Conservation (phyloP, 1,284 basidiomycete genomes). For the Apiotrichum veenhuisii region DNA sequence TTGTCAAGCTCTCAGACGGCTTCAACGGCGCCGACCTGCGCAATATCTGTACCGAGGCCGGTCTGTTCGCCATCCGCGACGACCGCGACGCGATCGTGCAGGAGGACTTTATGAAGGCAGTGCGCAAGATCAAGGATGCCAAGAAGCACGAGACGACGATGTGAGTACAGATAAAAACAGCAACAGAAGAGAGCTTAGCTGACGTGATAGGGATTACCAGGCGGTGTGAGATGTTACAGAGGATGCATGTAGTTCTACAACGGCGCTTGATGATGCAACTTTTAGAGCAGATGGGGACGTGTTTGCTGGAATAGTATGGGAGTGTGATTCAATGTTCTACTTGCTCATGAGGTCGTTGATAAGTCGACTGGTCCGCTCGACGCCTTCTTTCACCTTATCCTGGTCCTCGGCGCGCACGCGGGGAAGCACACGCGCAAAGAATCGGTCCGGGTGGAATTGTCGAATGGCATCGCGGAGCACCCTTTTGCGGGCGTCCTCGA, state of each 20-base stretch:
- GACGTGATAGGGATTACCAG: slow-evolving; percentile 31
- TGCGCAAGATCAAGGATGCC: slow-evolving; percentile 88
- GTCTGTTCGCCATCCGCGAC: slow-evolving; percentile 98
- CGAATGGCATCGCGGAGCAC: slow-evolving; percentile 60
- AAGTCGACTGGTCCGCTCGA: slow-evolving; percentile 50
- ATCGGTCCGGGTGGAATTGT: slow-evolving; percentile 71
- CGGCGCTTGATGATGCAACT: neutral
- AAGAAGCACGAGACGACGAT: slow-evolving; percentile 80
- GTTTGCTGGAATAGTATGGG: neutral
- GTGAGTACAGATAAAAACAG: slow-evolving; percentile 10
- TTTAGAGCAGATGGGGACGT: neutral
- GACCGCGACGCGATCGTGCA: slow-evolving; percentile 87
- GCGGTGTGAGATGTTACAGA: slow-evolving; percentile 22
- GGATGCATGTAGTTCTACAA: slow-evolving; percentile 8
- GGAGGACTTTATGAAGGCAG: slow-evolving; percentile 97
- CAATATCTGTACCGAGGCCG: slow-evolving; percentile 96
- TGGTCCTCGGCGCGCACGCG: slow-evolving; percentile 59
- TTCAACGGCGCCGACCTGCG: slow-evolving; percentile 96
- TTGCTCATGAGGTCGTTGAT: slow-evolving; percentile 27
- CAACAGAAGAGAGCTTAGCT: neutral
- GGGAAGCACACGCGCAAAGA: slow-evolving; percentile 59
- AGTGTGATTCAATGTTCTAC: neutral
- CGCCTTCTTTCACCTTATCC: slow-evolving; percentile 60
- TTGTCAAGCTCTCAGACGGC: slow-evolving; percentile 90
- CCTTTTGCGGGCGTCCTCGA: slow-evolving; percentile 38